phyloP scores from a whole-genome alignment of 2,329 filamentous ascomycete species.

The Pseudocercospora musae region DNA sequence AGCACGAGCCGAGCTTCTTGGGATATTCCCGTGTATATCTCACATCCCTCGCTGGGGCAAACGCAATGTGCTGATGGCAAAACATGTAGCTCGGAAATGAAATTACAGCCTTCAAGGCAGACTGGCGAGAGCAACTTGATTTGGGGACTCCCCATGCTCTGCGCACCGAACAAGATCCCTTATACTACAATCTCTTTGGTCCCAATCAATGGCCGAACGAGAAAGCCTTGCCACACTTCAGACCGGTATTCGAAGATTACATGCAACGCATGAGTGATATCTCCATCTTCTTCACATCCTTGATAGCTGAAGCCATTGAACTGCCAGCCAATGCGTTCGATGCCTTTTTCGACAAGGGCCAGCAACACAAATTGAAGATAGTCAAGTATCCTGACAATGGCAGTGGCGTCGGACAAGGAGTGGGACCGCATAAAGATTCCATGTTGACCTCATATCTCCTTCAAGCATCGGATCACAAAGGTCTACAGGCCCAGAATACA shows the following conservation, averaged over 20 bases:
- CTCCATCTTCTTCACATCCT: slow-evolving; percentile 69
- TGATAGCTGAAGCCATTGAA: slow-evolving; percentile 80
- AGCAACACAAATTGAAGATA: slow-evolving; percentile 85
- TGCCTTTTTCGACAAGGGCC: slow-evolving; percentile 68
- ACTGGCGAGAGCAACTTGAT: slow-evolving; percentile 85
- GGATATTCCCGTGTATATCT: slow-evolving; percentile 14
- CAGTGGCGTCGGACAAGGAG: slow-evolving; percentile 57
- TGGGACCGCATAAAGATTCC: slow-evolving; percentile 80
- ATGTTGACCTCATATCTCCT: slow-evolving; percentile 81
- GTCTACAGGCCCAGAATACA: slow-evolving; percentile 80
- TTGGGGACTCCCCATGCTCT: slow-evolving; percentile 73
- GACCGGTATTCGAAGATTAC: slow-evolving; percentile 67
- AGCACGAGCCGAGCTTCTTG: slow-evolving; percentile 42
- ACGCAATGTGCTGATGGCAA: neutral
- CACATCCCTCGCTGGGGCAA: neutral
- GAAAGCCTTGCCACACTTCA: slow-evolving; percentile 63
- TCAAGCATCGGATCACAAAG: slow-evolving; percentile 71
- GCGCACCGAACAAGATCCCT: slow-evolving; percentile 60
- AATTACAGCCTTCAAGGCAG: slow-evolving; percentile 68
- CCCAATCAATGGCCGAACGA: slow-evolving; percentile 55
- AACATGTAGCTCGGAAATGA: slow-evolving; percentile 44
- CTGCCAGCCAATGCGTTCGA: slow-evolving; percentile 67
- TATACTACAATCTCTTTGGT: slow-evolving; percentile 68
- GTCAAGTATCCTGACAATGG: slow-evolving; percentile 74
- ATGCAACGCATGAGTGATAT: slow-evolving; percentile 71